These are phyloP conservation scores for Coemansia sp. DNA, from an alignment of 192 early-diverging fungal species.

Conservation along the genomic window DNA sequence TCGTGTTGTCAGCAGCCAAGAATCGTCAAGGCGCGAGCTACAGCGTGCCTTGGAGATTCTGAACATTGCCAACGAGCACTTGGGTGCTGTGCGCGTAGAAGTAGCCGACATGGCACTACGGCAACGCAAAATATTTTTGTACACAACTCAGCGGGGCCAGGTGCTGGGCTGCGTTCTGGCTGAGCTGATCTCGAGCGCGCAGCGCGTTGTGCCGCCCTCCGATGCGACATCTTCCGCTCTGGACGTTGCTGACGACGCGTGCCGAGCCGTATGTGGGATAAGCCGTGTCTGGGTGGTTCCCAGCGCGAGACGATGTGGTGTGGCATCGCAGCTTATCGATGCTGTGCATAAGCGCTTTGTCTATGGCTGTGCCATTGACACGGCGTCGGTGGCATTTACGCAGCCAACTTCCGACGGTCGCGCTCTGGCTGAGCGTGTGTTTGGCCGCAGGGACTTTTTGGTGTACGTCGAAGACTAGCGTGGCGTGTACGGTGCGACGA, in stretches of 20 bases:
- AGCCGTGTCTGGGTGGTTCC: slow-evolving; percentile 56
- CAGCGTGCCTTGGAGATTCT: slow-evolving; percentile 33
- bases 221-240: neutral
- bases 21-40: slow-evolving; percentile 14
- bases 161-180: slow-evolving; percentile 52
- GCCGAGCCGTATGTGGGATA: slow-evolving; percentile 48
- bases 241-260: neutral
- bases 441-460: slow-evolving; percentile 51
- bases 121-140: slow-evolving; percentile 46
- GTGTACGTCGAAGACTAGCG: slow-evolving; percentile 44
- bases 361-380: slow-evolving; percentile 38
- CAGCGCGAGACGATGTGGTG: slow-evolving; percentile 38
- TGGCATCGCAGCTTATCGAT: slow-evolving; percentile 40
- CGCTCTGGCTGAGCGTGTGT: slow-evolving; percentile 43
- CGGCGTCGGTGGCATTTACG: slow-evolving; percentile 47
- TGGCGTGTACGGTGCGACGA: too few species aligned
- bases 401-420: slow-evolving; percentile 53
- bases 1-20: slow-evolving; percentile 12
- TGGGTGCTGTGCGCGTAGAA: slow-evolving; percentile 30
- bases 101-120: slow-evolving; percentile 6
- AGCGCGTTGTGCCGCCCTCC: slow-evolving; percentile 4
- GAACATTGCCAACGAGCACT: slow-evolving; percentile 43
- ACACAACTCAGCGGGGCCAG: slow-evolving; percentile 12
- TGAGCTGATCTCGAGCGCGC: slow-evolving; percentile 31
- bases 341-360: slow-evolving; percentile 38